phyloP scores from a whole-genome alignment of 352 stramenopile species.

The Pythium periplocum region DNA sequence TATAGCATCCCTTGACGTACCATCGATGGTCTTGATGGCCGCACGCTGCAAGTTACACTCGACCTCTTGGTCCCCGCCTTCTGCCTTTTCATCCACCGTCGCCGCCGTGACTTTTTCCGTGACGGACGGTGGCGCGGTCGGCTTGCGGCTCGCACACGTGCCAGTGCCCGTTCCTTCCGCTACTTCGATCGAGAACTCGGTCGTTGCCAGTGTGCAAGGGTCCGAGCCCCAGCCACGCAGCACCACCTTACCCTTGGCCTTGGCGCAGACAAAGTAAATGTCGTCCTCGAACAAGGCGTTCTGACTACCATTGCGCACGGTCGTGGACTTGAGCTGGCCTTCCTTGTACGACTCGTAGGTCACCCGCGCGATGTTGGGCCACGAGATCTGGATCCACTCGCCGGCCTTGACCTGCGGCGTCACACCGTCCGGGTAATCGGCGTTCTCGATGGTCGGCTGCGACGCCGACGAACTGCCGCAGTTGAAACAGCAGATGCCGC shows the following conservation, averaged over 20 bases:
- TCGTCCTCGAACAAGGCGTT: constrained; percentile 19
- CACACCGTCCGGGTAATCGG: constrained; percentile 37
- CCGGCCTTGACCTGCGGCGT: constrained; percentile 48
- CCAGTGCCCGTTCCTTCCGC: neutral
- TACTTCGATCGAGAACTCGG: constrained; percentile 11
- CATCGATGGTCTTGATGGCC: constrained; percentile 15
- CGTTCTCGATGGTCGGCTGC: constrained; percentile 23
- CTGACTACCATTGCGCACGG: constrained; percentile 23
- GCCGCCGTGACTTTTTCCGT: neutral
- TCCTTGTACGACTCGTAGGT: constrained; percentile 31
- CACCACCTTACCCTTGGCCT: constrained; percentile 20
- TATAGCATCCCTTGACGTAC: neutral
- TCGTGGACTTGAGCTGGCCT: constrained; percentile 32
- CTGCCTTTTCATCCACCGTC: neutral
- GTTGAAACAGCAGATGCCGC: constrained; percentile 69
- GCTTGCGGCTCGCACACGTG: neutral
- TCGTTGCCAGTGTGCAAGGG: constrained; percentile 19
- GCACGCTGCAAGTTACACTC: constrained; percentile 33
- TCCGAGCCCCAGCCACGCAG: constrained; percentile 35
- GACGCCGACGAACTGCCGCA: constrained; percentile 27
- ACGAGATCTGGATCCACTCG: constrained; percentile 29
- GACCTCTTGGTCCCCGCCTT: constrained; percentile 12
- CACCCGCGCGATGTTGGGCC: constrained; percentile 25
- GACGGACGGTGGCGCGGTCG: neutral
- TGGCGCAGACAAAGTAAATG: constrained; percentile 34